A percentile compares a stretch with the other conserved stretches of the same genome.
Conservation (phyloP, 2,329 filamentous ascomycete genomes). For the Aurifilum marmelostoma region DNA sequence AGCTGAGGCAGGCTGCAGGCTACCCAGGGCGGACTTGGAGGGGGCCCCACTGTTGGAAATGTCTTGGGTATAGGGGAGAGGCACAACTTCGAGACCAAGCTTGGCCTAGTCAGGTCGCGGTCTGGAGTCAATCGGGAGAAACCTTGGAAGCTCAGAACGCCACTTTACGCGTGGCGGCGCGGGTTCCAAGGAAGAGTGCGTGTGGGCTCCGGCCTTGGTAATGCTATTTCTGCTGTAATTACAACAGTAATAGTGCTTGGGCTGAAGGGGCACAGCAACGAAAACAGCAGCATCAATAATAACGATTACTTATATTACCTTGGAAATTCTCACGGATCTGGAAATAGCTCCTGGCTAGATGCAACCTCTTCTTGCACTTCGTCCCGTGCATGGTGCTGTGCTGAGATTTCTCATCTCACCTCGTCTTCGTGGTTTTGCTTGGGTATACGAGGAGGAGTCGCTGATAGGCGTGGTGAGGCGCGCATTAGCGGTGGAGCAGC, state of each 20-base stretch:
- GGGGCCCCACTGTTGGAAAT: neutral
- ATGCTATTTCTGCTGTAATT: neutral
- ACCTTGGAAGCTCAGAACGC: conserved; percentile 15
- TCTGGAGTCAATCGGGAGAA: neutral
- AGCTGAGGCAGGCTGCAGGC: conserved; percentile 16
- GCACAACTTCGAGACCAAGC: conserved; percentile 13
- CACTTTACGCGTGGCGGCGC: conserved; percentile 26
- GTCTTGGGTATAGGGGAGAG: neutral
- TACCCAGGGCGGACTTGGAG: neutral
- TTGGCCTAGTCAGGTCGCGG: conserved; percentile 9
- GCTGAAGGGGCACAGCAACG: neutral
- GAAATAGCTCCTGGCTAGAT: conserved; percentile 12
- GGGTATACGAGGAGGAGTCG: conserved; percentile 1
- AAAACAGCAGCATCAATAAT: neutral
- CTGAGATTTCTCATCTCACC: neutral
- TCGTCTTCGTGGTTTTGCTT: neutral
- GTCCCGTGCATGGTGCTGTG: neutral
- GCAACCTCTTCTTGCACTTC: conserved; percentile 3
- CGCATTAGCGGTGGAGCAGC: conserved; percentile 15
- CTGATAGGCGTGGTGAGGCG: conserved; percentile 15
- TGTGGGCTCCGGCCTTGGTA: neutral
- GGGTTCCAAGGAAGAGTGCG: neutral
- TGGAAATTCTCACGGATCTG: conserved; percentile 8
- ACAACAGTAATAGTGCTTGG: neutral
- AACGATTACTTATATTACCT: neutral